A percentile compares a stretch with the other conserved stretches of the same genome.
These are phyloP conservation scores for Miamiensis avidus DNA, from an alignment of 169 alveolate genomes.

Conservation along the genomic window DNA sequence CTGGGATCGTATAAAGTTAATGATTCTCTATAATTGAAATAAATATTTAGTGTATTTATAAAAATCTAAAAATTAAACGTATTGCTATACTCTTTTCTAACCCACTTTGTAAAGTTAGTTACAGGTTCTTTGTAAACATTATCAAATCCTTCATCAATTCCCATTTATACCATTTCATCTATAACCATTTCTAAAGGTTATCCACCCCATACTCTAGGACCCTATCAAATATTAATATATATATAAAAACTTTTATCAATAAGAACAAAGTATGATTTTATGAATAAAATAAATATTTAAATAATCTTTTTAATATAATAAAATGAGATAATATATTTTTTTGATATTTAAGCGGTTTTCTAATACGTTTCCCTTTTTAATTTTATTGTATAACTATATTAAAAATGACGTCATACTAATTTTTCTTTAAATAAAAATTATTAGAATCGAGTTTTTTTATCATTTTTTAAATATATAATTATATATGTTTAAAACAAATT, in stretches of 20 bases:
- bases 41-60: too few species aligned
- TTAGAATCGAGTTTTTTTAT: not conserved
- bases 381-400: too few species aligned
- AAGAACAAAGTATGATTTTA: not conserved
- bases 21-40: too few species aligned
- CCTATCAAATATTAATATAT: not conserved
- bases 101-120: constrained; percentile 23
- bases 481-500: not conserved
- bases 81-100: constrained; percentile 35
- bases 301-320: too few species aligned
- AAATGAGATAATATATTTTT: too few species aligned
- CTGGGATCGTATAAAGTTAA: too few species aligned
- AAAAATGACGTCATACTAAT: not conserved
- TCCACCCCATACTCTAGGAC: constrained; percentile 39
- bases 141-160: constrained; percentile 17
- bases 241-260: not conserved
- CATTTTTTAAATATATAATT: not conserved
- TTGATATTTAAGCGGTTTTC: too few species aligned
- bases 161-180: constrained; percentile 2
- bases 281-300: too few species aligned
- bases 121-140: constrained; percentile 25
- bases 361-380: too few species aligned
- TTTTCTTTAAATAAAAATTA: not conserved
- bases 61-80: constrained; percentile 17
- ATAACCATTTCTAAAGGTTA: constrained; percentile 23